Evolutionary conservation across 345 rosid species (phyloP).

Genomic region (Geranium brycei): DNA sequence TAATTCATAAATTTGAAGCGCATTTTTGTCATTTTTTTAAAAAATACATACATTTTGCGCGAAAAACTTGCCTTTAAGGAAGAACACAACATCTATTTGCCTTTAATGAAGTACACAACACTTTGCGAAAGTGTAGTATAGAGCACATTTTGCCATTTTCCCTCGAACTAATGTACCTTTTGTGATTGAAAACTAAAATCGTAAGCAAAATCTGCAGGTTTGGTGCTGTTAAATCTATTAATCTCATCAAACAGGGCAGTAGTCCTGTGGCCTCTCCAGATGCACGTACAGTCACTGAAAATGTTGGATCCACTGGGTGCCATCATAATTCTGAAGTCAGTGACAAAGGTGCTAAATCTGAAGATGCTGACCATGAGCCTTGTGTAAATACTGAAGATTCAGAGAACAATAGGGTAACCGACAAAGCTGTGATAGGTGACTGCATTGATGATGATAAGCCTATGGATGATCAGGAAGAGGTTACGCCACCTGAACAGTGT

Average conservation of each 20-base stretch:
- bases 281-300: conserved; percentile 11
- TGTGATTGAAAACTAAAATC: conserved; percentile 6
- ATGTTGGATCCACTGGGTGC: conserved; percentile 11
- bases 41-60: no score
- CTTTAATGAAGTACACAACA: no score
- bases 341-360: conserved; percentile 15
- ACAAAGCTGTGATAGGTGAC: background rate
- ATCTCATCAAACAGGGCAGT: conserved; percentile 34
- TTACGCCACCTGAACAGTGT: no score
- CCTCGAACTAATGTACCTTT: no score
- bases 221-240: conserved; percentile 67
- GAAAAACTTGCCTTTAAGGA: no score
- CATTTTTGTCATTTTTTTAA: no score
- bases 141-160: no score
- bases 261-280: conserved; percentile 11
- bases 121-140: no score
- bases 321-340: conserved; percentile 7
- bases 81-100: no score
- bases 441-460: background rate
- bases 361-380: conserved; percentile 1
- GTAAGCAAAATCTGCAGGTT: conserved; percentile 45
- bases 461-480: conserved; percentile 1
- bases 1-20: no score
- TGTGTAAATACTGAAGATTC: background rate
- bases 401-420: background rate